Evolutionary conservation across 805 yeast species (phyloP).

Genomic region (Cyberlindnera subsufficiens): DNA sequence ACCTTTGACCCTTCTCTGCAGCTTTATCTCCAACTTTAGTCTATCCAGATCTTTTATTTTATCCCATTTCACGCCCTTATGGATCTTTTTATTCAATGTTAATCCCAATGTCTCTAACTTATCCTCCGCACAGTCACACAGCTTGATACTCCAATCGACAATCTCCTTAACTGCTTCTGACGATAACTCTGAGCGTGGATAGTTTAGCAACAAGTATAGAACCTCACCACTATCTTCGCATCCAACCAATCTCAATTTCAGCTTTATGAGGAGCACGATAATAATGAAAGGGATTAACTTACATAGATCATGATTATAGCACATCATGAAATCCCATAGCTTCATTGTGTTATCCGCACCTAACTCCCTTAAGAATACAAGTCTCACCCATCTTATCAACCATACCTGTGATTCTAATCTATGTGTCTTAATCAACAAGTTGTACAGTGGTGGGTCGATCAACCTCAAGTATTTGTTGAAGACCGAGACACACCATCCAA

Average conservation of each 20-base stretch:
- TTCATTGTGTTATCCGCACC: conserved; percentile 31
- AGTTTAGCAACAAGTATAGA: conserved; percentile 38
- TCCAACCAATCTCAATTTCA: conserved; percentile 39
- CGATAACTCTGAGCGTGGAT: conserved; percentile 30
- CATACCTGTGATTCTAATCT: conserved; percentile 44
- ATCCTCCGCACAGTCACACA: conserved; percentile 29
- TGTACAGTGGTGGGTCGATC: conserved; percentile 42
- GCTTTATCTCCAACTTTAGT: conserved; percentile 38
- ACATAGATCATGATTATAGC: conserved; percentile 24
- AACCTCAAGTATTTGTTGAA: conserved; percentile 38
- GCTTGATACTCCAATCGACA: conserved; percentile 29
- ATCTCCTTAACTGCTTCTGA: conserved; percentile 22
- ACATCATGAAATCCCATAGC: conserved; percentile 38
- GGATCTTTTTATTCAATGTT: conserved; percentile 33
- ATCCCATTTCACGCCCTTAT: conserved; percentile 33
- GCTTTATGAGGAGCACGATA: conserved; percentile 35
- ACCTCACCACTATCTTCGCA: conserved; percentile 43
- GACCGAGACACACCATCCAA: conserved; percentile 34
- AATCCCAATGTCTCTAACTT: conserved; percentile 32
- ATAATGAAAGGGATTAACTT: conserved; percentile 34
- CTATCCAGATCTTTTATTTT: conserved; percentile 38
- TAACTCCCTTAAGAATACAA: conserved; percentile 40
- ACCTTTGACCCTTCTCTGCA: conserved; percentile 35
- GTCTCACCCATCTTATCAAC: conserved; percentile 44
- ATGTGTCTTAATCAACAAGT: conserved; percentile 36